phyloP scores from a whole-genome alignment of 805 yeast genomes.

The Brettanomyces anomalus region DNA sequence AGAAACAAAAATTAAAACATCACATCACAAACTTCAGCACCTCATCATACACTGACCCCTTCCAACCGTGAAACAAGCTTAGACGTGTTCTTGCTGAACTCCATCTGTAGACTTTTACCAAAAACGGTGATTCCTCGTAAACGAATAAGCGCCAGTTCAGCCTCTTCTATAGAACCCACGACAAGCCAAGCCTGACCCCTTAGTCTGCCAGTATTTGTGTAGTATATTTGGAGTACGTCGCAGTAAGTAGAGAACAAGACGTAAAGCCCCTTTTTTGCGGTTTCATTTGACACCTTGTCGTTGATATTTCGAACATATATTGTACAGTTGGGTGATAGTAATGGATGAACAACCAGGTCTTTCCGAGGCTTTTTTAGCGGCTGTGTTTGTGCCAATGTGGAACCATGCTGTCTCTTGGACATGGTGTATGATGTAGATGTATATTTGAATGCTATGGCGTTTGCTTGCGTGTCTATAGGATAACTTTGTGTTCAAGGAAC shows the following conservation, averaged over 20 bases:
- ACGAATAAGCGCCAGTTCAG: conserved; percentile 40
- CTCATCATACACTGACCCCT: too few species aligned
- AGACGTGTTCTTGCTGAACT: conserved; percentile 30
- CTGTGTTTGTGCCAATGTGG: neutral
- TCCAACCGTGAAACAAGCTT: conserved; percentile 5
- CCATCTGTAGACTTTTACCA: conserved; percentile 40
- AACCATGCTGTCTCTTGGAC: neutral
- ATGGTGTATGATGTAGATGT: neutral
- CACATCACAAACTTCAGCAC: too few species aligned
- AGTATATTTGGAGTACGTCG: conserved; percentile 45
- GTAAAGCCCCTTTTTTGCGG: conserved; percentile 45
- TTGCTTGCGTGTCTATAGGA: neutral
- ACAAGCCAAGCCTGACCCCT: conserved; percentile 65
- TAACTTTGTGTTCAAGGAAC: too few species aligned
- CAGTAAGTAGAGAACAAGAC: conserved; percentile 56
- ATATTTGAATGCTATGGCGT: neutral
- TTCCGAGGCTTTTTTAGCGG: neutral
- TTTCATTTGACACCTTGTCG: conserved; percentile 38
- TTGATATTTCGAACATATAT: conserved; percentile 52
- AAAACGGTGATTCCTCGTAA: conserved; percentile 42
- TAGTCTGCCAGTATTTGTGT: conserved; percentile 32
- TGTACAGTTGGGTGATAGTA: conserved; percentile 27
- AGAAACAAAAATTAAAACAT: too few species aligned
- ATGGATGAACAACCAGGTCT: neutral
- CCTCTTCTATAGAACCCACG: conserved; percentile 38